phyloP scores from a whole-genome alignment of 305 asterid species.

The Fraxinus angustifolia region DNA sequence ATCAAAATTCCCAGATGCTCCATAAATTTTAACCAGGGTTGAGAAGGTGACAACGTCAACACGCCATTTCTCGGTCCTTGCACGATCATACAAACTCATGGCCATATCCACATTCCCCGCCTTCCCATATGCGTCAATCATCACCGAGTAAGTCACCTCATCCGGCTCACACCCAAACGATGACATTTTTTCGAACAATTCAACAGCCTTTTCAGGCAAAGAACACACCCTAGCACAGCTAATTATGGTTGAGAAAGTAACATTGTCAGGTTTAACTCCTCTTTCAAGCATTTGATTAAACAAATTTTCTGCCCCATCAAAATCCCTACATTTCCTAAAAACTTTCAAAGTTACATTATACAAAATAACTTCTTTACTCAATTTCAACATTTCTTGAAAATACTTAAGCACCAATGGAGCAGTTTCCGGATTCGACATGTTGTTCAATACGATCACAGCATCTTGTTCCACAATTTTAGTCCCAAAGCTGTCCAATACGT shows the following conservation, averaged over 20 bases:
- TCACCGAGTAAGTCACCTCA: constrained; percentile 66
- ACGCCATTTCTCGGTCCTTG: constrained; percentile 79
- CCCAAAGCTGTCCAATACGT: constrained; percentile 38
- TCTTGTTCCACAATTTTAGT: constrained; percentile 53
- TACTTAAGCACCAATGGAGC: constrained; percentile 51
- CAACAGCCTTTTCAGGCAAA: constrained; percentile 70
- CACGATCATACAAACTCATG: constrained; percentile 72
- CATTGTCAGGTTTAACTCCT: constrained; percentile 76
- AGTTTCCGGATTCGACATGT: constrained; percentile 58
- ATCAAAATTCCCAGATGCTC: constrained; percentile 66
- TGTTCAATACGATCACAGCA: constrained; percentile 65
- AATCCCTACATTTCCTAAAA: constrained; percentile 55
- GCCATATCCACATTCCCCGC: constrained; percentile 77
- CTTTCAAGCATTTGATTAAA: constrained; percentile 62
- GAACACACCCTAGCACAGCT: constrained; percentile 77
- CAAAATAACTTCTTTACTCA: constrained; percentile 42
- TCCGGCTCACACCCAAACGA: constrained; percentile 70
- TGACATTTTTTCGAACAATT: constrained; percentile 82
- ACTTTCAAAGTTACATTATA: constrained; percentile 80
- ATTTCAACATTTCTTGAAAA: constrained; percentile 39
- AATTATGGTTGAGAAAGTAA: constrained; percentile 78
- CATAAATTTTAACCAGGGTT: constrained; percentile 65
- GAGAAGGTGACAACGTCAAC: constrained; percentile 71
- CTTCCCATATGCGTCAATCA: constrained; percentile 82
- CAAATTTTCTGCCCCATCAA: constrained; percentile 52